A percentile compares a stretch with the other conserved stretches of the same genome.
Evolutionary conservation across 129 eudicot genomes (phyloP).

Genomic region (Pittosporum tobira): DNA sequence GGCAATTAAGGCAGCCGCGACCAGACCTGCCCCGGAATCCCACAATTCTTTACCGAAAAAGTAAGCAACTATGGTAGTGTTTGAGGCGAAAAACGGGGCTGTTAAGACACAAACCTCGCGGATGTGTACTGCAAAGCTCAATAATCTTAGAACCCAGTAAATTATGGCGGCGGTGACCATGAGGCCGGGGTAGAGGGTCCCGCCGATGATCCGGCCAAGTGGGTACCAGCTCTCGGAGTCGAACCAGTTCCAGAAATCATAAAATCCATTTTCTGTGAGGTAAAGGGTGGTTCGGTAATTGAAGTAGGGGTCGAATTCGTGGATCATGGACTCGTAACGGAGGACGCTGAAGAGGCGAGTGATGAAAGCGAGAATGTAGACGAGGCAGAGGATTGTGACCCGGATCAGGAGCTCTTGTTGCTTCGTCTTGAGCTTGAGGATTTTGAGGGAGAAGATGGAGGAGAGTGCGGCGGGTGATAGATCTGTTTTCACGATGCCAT

Average conservation of each 20-base stretch:
- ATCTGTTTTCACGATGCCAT: conserved; percentile 18
- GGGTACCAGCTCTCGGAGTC: conserved; percentile 97
- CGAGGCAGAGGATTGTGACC: conserved; percentile 44
- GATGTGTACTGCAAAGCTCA: conserved; percentile 78
- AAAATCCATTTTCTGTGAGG: conserved; percentile 71
- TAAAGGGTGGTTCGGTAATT: conserved; percentile 78
- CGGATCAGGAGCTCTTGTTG: conserved; percentile 81
- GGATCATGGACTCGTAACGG: conserved; percentile 80
- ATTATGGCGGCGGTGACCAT: conserved; percentile 93
- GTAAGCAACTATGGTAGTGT: conserved; percentile 85
- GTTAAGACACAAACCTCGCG: conserved; percentile 90
- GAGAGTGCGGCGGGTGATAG: conserved; percentile 10
- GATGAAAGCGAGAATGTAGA: conserved; percentile 57
- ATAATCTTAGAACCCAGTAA: conserved; percentile 59
- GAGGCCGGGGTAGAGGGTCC: conserved; percentile 86
- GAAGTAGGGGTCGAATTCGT: conserved; percentile 91
- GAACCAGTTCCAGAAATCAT: conserved; percentile 98
- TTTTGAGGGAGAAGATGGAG: conserved; percentile 31
- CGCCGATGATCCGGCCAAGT: conserved; percentile 79
- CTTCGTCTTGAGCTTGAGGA: conserved; percentile 68
- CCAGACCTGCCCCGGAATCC: conserved; percentile 92
- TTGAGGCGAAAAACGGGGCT: conserved; percentile 91
- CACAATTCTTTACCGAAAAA: conserved; percentile 90
- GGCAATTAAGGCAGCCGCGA: conserved; percentile 85
- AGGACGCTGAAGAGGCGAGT: conserved; percentile 72